Conservation (phyloP, 768 basidiomycete genomes). For the Podaxis sp. region DNA sequence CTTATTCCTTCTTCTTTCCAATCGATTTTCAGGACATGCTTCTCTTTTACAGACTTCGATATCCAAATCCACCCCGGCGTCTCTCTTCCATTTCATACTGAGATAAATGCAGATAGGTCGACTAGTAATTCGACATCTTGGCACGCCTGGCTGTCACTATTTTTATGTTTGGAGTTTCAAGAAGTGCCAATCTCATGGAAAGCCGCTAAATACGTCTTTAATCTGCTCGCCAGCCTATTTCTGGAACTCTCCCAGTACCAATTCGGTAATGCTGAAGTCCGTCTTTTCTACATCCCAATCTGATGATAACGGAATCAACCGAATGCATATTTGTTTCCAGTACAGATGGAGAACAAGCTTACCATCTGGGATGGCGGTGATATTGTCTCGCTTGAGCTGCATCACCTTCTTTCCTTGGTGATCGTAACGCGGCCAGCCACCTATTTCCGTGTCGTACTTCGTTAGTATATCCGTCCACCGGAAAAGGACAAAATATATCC, state of each 20-base stretch:
- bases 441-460: constrained; percentile 19
- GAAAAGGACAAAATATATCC: background rate
- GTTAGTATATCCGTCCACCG: background rate
- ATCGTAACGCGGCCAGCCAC: constrained; percentile 42
- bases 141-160: too few relatives aligned
- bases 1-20: too few relatives aligned
- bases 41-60: too few relatives aligned
- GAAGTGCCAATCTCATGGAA: too few relatives aligned
- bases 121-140: too few relatives aligned
- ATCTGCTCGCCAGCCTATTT: constrained; percentile 24
- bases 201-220: background rate
- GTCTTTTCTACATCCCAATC: constrained; percentile 39
- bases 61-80: too few relatives aligned
- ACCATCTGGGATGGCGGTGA: constrained; percentile 54
- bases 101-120: too few relatives aligned
- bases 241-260: constrained; percentile 42
- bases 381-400: constrained; percentile 47
- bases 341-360: constrained; percentile 8
- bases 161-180: too few relatives aligned
- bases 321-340: background rate
- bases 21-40: too few relatives aligned
- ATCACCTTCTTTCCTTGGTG: constrained; percentile 31
- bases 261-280: constrained; percentile 34
- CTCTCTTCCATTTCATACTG: too few relatives aligned
- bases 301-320: constrained; percentile 18